Evolutionary conservation across 2,329 filamentous ascomycete genomes (phyloP).

Genomic region (Botrytis fragariae): DNA sequence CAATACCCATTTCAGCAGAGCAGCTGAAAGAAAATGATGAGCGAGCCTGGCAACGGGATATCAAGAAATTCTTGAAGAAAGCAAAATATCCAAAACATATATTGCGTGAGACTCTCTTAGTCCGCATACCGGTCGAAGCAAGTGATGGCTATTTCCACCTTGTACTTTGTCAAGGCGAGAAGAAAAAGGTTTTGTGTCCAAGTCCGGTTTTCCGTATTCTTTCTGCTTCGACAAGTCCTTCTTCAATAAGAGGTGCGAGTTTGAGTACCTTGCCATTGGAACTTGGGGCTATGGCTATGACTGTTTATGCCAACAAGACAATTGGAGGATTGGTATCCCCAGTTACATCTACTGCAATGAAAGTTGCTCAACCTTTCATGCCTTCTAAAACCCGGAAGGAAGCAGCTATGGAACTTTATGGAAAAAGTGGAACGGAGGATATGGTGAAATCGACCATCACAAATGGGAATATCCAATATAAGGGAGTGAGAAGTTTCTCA

Average conservation of each 20-base stretch:
- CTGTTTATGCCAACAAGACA: slow-evolving; percentile 39
- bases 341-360: slow-evolving; percentile 45
- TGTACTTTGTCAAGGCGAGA: slow-evolving; percentile 56
- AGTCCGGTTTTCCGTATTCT: slow-evolving; percentile 69
- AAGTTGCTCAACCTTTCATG: slow-evolving; percentile 40
- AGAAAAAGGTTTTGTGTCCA: slow-evolving; percentile 59
- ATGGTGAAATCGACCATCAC: slow-evolving; percentile 35
- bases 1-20: slow-evolving; percentile 44
- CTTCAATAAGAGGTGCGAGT: slow-evolving; percentile 63
- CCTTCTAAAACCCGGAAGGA: slow-evolving; percentile 35
- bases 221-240: slow-evolving; percentile 60
- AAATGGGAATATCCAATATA: slow-evolving; percentile 42
- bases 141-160: slow-evolving; percentile 68
- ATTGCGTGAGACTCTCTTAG: slow-evolving; percentile 60
- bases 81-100: slow-evolving; percentile 47
- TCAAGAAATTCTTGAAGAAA: slow-evolving; percentile 61
- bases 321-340: slow-evolving; percentile 48
- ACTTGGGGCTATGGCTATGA: slow-evolving; percentile 57
- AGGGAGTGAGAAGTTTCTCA: slow-evolving; percentile 37
- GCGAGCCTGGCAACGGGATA: slow-evolving; percentile 65
- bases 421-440: slow-evolving; percentile 32
- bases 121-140: slow-evolving; percentile 61
- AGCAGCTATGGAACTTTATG: slow-evolving; percentile 39
- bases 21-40: slow-evolving; percentile 58
- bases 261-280: slow-evolving; percentile 64